Conservation (phyloP, 2,329 filamentous ascomycete species). For the Monascus ruber region DNA sequence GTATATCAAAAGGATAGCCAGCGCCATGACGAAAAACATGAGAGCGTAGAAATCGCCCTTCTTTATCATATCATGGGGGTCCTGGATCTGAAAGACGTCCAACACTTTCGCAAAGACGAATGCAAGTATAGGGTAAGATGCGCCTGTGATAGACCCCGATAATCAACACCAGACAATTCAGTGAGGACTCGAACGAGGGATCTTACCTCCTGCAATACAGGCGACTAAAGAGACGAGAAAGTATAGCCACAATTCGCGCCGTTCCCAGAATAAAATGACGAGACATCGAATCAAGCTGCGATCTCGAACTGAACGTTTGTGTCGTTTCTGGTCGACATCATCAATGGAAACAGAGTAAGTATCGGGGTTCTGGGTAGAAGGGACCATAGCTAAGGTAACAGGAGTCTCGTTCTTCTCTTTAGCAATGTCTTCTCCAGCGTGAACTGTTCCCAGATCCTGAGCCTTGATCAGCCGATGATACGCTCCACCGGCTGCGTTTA, state of each 20-base stretch:
- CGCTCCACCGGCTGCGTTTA: slow-evolving; percentile 26
- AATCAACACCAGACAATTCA: neutral
- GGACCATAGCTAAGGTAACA: neutral
- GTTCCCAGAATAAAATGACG: slow-evolving; percentile 24
- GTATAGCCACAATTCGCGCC: slow-evolving; percentile 25
- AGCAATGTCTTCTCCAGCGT: slow-evolving; percentile 3
- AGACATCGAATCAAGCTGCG: slow-evolving; percentile 21
- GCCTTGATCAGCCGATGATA: slow-evolving; percentile 36
- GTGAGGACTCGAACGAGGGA: neutral
- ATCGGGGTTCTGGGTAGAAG: neutral
- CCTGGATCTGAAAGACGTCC: slow-evolving; percentile 11
- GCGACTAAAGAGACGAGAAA: slow-evolving; percentile 25
- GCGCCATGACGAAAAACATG: slow-evolving; percentile 37
- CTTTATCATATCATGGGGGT: slow-evolving; percentile 6
- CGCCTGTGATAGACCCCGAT: slow-evolving; percentile 13
- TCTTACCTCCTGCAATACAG: slow-evolving; percentile 12
- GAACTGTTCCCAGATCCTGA: slow-evolving; percentile 31
- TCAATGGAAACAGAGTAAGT: slow-evolving; percentile 4
- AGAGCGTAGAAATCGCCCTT: slow-evolving; percentile 35
- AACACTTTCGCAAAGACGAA: slow-evolving; percentile 22
- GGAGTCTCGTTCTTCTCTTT: slow-evolving; percentile 6
- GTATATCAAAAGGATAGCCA: slow-evolving; percentile 27
- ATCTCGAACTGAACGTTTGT: neutral
- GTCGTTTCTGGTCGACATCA: slow-evolving; percentile 8
- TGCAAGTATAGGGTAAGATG: slow-evolving; percentile 38